Conservation (phyloP, 2,329 filamentous ascomycete genomes). For the Sporothrix dimorphospora region DNA sequence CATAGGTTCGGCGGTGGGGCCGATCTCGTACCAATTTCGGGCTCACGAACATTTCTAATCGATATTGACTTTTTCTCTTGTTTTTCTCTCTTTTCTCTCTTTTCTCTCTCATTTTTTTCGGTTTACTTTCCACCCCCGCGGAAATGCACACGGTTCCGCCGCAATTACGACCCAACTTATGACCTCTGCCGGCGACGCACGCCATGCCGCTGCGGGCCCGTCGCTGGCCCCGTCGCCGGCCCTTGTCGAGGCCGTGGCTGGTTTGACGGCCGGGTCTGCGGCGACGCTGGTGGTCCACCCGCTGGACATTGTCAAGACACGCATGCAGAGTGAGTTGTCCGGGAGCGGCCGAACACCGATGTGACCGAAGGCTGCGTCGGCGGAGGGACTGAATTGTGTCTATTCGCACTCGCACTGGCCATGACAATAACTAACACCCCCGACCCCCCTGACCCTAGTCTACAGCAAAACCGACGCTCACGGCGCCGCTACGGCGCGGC, state of each 20-base stretch:
- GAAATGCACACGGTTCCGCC: not conserved
- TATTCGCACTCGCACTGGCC: too few species aligned
- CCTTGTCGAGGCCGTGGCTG: conserved; percentile 83
- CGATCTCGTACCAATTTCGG: conserved; percentile 6
- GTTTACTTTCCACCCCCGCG: not conserved
- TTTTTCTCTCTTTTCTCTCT: not conserved
- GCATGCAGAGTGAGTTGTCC: conserved; percentile 73
- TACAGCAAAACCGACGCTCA: conserved; percentile 47
- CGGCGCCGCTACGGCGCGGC: conserved; percentile 38
- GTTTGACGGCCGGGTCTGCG: conserved; percentile 83
- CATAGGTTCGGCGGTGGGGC: conserved; percentile 23
- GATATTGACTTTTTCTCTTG: too few species aligned
- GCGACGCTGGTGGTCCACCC: conserved; percentile 89
- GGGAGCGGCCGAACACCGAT: too few species aligned
- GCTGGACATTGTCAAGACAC: conserved; percentile 94
- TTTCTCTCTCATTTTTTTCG: not conserved
- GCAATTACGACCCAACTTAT: not conserved
- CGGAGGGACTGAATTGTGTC: too few species aligned
- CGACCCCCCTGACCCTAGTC: conserved; percentile 45
- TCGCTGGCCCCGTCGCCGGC: conserved; percentile 65
- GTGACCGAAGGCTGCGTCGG: not conserved
- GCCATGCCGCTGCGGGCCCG: conserved; percentile 5
- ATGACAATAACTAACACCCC: conserved; percentile 12
- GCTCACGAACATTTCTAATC: not conserved
- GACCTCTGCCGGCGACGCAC: conserved; percentile 23